A percentile compares a stretch with the other conserved stretches of the same genome.
phyloP scores from a whole-genome alignment of 148 eudicot genomes.

The Spergularia marina region DNA sequence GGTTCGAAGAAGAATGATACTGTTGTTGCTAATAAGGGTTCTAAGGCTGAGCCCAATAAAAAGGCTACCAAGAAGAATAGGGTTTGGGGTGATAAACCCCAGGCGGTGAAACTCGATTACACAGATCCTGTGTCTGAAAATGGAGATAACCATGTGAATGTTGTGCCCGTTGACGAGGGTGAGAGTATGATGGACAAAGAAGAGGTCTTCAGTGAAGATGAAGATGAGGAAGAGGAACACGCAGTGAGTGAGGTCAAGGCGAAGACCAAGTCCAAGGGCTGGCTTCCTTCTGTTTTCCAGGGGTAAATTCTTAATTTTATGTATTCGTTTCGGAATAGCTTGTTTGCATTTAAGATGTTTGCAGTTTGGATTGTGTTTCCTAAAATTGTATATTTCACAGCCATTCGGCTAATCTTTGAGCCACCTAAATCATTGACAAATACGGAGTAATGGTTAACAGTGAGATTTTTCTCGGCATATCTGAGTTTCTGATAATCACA shows the following conservation, averaged over 20 bases:
- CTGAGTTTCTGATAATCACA: neutral
- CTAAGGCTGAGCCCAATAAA: slow-evolving; percentile 70
- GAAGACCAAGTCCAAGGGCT: slow-evolving; percentile 72
- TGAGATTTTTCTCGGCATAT: neutral
- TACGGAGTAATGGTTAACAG: neutral
- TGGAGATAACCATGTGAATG: slow-evolving; percentile 47
- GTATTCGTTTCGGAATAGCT: neutral
- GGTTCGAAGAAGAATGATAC: slow-evolving; percentile 72
- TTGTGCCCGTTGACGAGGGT: slow-evolving; percentile 54
- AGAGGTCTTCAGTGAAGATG: slow-evolving; percentile 79
- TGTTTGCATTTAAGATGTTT: neutral
- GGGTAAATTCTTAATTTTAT: slow-evolving; percentile 41
- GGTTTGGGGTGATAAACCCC: slow-evolving; percentile 82
- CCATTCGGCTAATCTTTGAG: neutral
- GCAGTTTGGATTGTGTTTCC: neutral
- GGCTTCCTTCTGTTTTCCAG: slow-evolving; percentile 94
- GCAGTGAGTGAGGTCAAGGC: slow-evolving; percentile 41
- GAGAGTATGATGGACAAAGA: slow-evolving; percentile 99
- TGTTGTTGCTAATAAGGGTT: slow-evolving; percentile 46
- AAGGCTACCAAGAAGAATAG: slow-evolving; percentile 80
- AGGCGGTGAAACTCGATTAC: slow-evolving; percentile 69
- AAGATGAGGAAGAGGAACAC: slow-evolving; percentile 68
- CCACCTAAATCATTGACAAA: neutral
- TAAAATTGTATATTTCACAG: neutral
- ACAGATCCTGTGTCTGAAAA: slow-evolving; percentile 74